These are phyloP conservation scores for Mycothermus thermophilus DNA, from an alignment of 495 filamentous ascomycete species.

Conservation along the genomic window DNA sequence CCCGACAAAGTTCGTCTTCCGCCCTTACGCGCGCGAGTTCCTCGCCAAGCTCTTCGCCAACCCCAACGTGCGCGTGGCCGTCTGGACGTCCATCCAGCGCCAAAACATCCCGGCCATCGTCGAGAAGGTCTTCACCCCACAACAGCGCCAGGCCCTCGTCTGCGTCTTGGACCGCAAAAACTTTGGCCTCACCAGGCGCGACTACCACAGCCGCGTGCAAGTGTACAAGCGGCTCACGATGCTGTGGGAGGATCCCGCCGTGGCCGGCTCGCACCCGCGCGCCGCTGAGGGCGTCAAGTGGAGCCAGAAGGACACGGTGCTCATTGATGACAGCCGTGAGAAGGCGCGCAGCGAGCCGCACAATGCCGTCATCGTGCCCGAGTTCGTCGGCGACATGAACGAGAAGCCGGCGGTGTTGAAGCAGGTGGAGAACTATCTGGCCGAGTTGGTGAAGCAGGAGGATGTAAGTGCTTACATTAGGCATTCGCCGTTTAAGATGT, in stretches of 20 bases:
- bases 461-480: slow-evolving; percentile 37
- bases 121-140: slow-evolving; percentile 31
- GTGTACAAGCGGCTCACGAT: slow-evolving; percentile 72
- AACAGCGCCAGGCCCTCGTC: slow-evolving; percentile 35
- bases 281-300: slow-evolving; percentile 31
- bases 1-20: slow-evolving; percentile 40
- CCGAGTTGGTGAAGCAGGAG: slow-evolving; percentile 23
- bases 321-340: slow-evolving; percentile 69
- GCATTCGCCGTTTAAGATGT: slow-evolving; percentile 20
- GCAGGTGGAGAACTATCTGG: slow-evolving; percentile 37
- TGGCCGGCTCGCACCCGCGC: slow-evolving; percentile 33
- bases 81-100: slow-evolving; percentile 79
- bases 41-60: slow-evolving; percentile 53
- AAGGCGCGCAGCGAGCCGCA: slow-evolving; percentile 74
- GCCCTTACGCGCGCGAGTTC: slow-evolving; percentile 52
- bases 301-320: slow-evolving; percentile 74
- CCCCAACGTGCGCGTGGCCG: slow-evolving; percentile 56
- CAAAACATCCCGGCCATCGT: slow-evolving; percentile 55
- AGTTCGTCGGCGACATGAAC: slow-evolving; percentile 42
- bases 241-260: slow-evolving; percentile 49
- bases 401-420: slow-evolving; percentile 27
- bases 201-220: slow-evolving; percentile 60
- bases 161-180: slow-evolving; percentile 71
- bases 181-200: slow-evolving; percentile 45
- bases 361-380: slow-evolving; percentile 69